Conservation (phyloP, 306 rosid species). For the Cucumis hystrix region DNA sequence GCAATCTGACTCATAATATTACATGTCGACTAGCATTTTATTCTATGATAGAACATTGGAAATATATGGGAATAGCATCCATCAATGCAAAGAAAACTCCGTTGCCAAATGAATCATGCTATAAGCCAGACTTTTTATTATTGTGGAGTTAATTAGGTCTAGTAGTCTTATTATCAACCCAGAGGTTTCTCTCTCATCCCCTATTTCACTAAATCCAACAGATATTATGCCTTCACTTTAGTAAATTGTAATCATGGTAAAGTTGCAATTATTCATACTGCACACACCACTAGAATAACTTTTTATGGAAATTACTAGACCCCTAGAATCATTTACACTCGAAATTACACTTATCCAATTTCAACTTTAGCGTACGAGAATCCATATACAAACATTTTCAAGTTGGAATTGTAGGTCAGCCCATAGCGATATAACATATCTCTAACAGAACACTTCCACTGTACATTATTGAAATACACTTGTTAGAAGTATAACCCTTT, state of each 20-base stretch:
- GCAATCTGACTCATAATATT: not conserved
- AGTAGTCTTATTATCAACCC: not conserved
- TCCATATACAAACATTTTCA: not conserved
- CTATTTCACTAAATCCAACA: not conserved
- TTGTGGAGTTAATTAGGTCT: not conserved
- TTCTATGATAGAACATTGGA: not conserved
- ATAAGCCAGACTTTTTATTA: not conserved
- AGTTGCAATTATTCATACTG: not conserved
- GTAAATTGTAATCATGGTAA: not conserved
- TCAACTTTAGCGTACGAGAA: not conserved
- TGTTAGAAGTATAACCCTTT: not conserved
- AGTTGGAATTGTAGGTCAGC: not conserved
- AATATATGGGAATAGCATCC: not conserved
- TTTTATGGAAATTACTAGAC: not conserved
- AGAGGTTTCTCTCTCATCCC: not conserved
- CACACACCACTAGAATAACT: not conserved
- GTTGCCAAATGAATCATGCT: not conserved
- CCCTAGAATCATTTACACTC: not conserved
- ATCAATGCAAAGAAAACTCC: not conserved
- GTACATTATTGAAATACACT: not conserved
- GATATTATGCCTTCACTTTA: not conserved
- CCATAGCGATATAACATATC: not conserved
- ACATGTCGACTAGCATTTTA: too few relatives aligned
- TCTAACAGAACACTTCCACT: not conserved
- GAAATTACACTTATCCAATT: not conserved